Base-by-base conservation (phyloP, 1,139 yeast genomes). In the Sugiyamaella paludigena region DNA sequence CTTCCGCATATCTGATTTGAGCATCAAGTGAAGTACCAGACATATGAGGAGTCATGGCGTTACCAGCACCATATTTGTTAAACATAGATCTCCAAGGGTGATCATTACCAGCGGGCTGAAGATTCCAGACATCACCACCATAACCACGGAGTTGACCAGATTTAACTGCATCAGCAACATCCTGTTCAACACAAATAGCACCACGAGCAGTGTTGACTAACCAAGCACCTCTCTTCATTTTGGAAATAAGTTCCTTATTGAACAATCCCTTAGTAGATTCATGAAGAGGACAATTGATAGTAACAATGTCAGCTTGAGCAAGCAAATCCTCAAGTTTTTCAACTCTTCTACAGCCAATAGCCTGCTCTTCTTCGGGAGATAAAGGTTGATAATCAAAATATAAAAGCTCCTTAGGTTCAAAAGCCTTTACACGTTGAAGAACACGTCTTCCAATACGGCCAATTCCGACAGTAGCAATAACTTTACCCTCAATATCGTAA, bases 201-300 rank as follows among this genome's bases (percentile, higher is more conserved):
- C 94, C 94, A 65, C 94, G 78, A 13, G 94, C 94, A 47, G 94
- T 85, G 74, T 85, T 85, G 51, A 85, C 87, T 56, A 85, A 73
- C 75, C 84, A 79, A 12, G 92, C 78, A 44, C 91, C 91, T 61
- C 77, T 78, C 70, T 84, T 84, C 83, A 85, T 83, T 64, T 83
- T 79, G 58, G 85, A 75, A 53, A 85, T 72, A 58, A 83, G 69
- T 15, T 82, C 75, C 70, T 81, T 81, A 76, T 85, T 77, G 70
- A 85, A 76, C 53, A 85, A 70, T 30, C 89, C 89, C 60, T 68
- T 69, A 34, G 91, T 78, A 37, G 79, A 77, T 53, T 83, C 86
- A 64, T 85, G 89, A 58, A 85, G 77, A 47, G 94, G 94, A 60
- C 85, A 78, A 67, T 85, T 84, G 67, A 85, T 78, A 51, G 92